These are phyloP conservation scores for Yamadazyma mexicana DNA, from an alignment of 1,139 yeast species.

Conservation along the genomic window DNA sequence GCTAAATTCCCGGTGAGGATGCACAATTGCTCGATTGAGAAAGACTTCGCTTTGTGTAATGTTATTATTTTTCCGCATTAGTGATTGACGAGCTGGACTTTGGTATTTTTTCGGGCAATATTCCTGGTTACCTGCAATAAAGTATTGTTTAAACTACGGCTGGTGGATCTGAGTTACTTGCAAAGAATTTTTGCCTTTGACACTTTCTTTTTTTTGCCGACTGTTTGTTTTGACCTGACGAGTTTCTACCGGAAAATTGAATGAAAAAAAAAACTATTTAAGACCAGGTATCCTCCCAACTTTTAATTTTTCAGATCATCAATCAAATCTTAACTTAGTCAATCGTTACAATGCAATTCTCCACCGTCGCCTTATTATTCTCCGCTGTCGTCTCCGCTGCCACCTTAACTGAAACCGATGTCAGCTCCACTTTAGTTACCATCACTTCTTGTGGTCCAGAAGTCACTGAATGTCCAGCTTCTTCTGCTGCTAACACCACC, in stretches of 20 bases:
- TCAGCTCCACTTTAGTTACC: slow-evolving; percentile 36
- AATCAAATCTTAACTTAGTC: slow-evolving; percentile 27
- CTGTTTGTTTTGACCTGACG: slow-evolving; percentile 1
- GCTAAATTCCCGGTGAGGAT: not conserved
- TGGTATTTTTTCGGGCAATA: not conserved
- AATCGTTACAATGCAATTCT: slow-evolving; percentile 41
- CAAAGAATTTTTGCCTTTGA: not conserved
- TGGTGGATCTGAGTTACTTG: not conserved
- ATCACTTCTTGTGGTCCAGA: slow-evolving; percentile 42
- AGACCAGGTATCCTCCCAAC: slow-evolving; percentile 1
- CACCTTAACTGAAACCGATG: slow-evolving; percentile 37
- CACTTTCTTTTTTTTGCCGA: not conserved
- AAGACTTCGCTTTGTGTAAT: slow-evolving; percentile 1
- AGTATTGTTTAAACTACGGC: not conserved
- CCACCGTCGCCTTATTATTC: slow-evolving; percentile 47
- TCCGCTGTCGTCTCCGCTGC: slow-evolving; percentile 38
- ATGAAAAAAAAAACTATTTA: slow-evolving; percentile 4
- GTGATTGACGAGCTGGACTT: slow-evolving; percentile 3
- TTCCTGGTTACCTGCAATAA: not conserved
- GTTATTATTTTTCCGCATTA: slow-evolving; percentile 2
- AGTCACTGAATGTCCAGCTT: slow-evolving; percentile 44
- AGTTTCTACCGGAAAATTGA: not conserved
- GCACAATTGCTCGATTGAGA: not conserved
- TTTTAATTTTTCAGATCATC: slow-evolving; percentile 12
- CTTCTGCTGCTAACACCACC: slow-evolving; percentile 24